Evolutionary conservation across 208 protist genomes (phyloP), one percentile per base, ranked within the genome.

Genomic region (Balamuthia mandrillaris): DNA sequence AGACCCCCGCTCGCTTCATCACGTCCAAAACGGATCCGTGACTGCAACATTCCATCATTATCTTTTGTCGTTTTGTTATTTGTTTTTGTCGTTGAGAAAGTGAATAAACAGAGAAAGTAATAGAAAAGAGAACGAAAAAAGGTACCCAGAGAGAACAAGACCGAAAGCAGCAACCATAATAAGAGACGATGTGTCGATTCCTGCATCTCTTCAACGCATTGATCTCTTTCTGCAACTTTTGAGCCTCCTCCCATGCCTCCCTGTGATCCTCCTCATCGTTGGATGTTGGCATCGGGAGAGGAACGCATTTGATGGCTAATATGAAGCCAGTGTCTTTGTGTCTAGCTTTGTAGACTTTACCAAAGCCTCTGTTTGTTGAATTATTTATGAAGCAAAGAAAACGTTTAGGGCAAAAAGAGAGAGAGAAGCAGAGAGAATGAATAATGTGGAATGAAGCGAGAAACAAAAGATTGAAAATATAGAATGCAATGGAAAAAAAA

Each of bases 231-330:
- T 63, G 37, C 56, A 63, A 39, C 56, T 63, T 24, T 16, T 33
- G 31, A 12, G 37, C 29, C 56, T 63, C 56, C 18, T 35, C 56
- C 27, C 31, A 47, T 9, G 70, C 51, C 6, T 27, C 58, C n/a
- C n/a, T 82, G 21, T 82, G 37, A 1, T 45, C 74, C 10, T 82
- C 74, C 29, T 82, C 74, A 14, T 45, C 74, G 54, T 65, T 33
- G n/a, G 56, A 10, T 14, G 56, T 33, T 9, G 56, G 56, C 18
- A 39, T 63, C n/a, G 31, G 29, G 56, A 63, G 9, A 24, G 9
- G 56, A 5, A 63, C 21, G 56, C 56, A 63, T 33, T 63, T 63
- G 56, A 63, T 63, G 56, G 56, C 56, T 33, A 63, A 33, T 14
- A 63, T 0, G 56, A 63, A 63, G 56, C 18, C 21, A 2, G 56